Evolutionary conservation across 2,329 filamentous ascomycete genomes (phyloP), one percentile per base, ranked within the genome.

Genomic region (Neoscytalidium dimidiatum): DNA sequence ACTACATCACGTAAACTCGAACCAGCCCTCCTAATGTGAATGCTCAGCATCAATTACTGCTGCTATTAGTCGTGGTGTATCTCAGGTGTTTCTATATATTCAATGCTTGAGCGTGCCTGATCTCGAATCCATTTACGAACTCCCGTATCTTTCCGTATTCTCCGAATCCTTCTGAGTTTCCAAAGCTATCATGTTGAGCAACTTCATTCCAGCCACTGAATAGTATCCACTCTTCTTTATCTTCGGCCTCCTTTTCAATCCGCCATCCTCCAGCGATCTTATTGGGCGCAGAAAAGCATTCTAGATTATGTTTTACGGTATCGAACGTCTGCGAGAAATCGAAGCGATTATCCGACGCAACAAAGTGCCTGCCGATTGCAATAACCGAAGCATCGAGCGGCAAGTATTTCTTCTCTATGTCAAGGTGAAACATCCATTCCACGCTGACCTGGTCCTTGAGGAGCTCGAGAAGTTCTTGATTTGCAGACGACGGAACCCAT

Each of bases 351-450:
- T 67, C 70, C 17, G 64, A 41, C 53, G 68, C 70, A 28, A 80
- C 64, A 35, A 76, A 79, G 52, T 74, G 75, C 21, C 79, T 70
- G 13, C 57, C 71, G 3, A 82, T 74, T 2, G 71, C 72, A 13
- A 78, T 66, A 1, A 77, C 66, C 1, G 73, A 69, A 26, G 72
- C 71, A 31, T 71, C 31, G 41, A 78, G 52, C 0, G 76, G 75
- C 1, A 77, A 69, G 8, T 67, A 67, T 3, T 70, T 48, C 28
- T 77, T 76, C 62, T 79, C 71, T 8, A 74, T 67, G 56, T 80
- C 77, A 19, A 83, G 68, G 68, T 84, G 82, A 29, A 79, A 74
- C 68, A 84, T 71, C 76, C 77, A 81, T 9, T 77, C 73, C 4
- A 83, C 75, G 17, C 71, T 75, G 5, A 82, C n/a, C 17, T 74